A percentile compares a stretch with the other conserved stretches of the same genome.
Evolutionary conservation across 2,329 filamentous ascomycete genomes (phyloP).

Genomic region (Talaromyces sp.): DNA sequence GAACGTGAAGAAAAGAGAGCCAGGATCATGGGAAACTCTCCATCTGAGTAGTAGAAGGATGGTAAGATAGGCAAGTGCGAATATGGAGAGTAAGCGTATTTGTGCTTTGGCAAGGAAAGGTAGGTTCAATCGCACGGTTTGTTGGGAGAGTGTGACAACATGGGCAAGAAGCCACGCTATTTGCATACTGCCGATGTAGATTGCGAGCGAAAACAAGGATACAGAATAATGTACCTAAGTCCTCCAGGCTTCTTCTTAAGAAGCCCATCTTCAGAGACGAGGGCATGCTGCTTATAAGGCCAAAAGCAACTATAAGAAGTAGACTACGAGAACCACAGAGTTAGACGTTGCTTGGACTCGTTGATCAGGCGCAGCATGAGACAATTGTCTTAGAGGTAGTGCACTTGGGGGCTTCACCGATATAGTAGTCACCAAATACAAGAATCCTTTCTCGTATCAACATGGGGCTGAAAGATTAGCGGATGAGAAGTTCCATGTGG

Average conservation of each 20-base stretch:
- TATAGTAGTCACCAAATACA: neutral
- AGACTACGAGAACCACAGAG: neutral
- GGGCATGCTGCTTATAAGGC: neutral
- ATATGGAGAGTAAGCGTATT: neutral
- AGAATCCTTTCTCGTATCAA: neutral
- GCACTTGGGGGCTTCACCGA: neutral
- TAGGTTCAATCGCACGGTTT: neutral
- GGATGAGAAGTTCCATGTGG: neutral
- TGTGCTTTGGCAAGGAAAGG: neutral
- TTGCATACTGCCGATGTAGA: neutral
- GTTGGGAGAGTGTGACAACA: neutral
- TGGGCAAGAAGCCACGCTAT: neutral
- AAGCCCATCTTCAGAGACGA: neutral
- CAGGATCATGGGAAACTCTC: neutral
- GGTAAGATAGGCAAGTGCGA: neutral
- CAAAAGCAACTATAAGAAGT: neutral
- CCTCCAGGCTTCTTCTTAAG: neutral
- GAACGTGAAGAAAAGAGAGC: neutral
- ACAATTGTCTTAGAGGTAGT: neutral
- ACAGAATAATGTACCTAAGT: neutral
- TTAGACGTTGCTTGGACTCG: neutral
- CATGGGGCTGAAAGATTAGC: neutral
- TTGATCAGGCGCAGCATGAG: neutral
- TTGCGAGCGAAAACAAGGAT: neutral
- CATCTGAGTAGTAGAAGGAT: neutral